A percentile compares a stretch with the other conserved stretches of the same genome.
Evolutionary conservation across 1,284 basidiomycete species (phyloP).

Genomic region (Cutaneotrichosporon cutaneum): DNA sequence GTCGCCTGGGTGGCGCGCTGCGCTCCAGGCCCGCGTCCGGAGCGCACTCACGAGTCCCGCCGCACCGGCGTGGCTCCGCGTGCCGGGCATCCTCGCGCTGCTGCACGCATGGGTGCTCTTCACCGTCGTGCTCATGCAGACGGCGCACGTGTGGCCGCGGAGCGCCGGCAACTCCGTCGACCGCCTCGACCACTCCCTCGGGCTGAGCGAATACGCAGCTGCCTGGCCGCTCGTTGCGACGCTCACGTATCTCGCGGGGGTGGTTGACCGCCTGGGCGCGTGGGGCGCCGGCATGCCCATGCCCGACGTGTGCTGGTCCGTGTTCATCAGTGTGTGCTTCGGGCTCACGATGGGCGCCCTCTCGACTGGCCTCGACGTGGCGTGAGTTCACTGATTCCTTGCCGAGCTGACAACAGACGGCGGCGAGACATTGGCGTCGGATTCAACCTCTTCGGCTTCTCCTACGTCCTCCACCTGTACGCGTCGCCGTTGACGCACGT

Average conservation of each 20-base stretch:
- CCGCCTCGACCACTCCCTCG: not conserved
- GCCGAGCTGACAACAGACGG: slow-evolving; percentile 26
- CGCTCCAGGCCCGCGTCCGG: slow-evolving; percentile 10
- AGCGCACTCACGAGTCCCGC: slow-evolving; percentile 33
- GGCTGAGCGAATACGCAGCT: not conserved
- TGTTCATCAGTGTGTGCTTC: slow-evolving; percentile 47
- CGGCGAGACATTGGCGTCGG: slow-evolving; percentile 40
- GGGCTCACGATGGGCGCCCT: slow-evolving; percentile 42
- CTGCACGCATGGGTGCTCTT: slow-evolving; percentile 44
- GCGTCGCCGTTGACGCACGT: slow-evolving; percentile 51
- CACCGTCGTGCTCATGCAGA: slow-evolving; percentile 43
- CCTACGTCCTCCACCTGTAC: slow-evolving; percentile 50
- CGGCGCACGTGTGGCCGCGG: slow-evolving; percentile 40
- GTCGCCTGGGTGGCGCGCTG: slow-evolving; percentile 20
- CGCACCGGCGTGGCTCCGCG: slow-evolving; percentile 36
- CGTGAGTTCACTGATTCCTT: slow-evolving; percentile 26
- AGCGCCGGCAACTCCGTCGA: not conserved
- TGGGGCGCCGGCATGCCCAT: slow-evolving; percentile 45
- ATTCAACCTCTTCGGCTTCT: slow-evolving; percentile 52
- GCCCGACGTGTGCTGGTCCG: slow-evolving; percentile 48
- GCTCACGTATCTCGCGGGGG: slow-evolving; percentile 13
- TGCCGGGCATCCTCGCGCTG: slow-evolving; percentile 43
- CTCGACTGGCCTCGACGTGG: slow-evolving; percentile 44
- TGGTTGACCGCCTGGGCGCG: slow-evolving; percentile 26
- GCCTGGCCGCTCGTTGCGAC: not conserved